phyloP scores from a whole-genome alignment of 805 yeast species.

The Geotrichum ghanense region DNA sequence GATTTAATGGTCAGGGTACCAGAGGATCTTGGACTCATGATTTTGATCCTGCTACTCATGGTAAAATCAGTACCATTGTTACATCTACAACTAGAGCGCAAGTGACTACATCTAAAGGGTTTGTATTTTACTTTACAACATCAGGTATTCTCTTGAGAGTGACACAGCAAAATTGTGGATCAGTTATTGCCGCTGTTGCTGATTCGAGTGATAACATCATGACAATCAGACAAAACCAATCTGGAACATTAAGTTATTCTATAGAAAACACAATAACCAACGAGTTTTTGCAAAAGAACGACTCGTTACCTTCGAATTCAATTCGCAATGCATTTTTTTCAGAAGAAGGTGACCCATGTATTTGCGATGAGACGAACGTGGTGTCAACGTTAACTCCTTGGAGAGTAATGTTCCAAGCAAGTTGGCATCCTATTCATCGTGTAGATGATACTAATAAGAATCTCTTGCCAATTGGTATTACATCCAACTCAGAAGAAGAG shows the following conservation, averaged over 20 bases:
- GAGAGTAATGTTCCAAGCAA: constrained; percentile 64
- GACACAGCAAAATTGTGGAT: constrained; percentile 28
- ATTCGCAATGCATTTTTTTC: constrained; percentile 73
- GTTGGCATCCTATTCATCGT: constrained; percentile 67
- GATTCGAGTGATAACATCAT: constrained; percentile 48
- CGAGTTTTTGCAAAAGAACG: constrained; percentile 27
- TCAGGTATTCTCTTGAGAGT: constrained; percentile 64
- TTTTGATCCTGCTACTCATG: constrained; percentile 28
- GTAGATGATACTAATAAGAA: not conserved
- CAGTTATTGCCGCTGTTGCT: constrained; percentile 56
- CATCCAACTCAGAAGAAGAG: not conserved
- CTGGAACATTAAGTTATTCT: constrained; percentile 33
- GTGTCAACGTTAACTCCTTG: constrained; percentile 63
- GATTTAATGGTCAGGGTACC: constrained; percentile 51
- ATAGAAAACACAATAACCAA: constrained; percentile 35
- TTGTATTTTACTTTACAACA: constrained; percentile 55
- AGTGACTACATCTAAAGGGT: constrained; percentile 69
- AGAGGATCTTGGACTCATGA: constrained; percentile 56
- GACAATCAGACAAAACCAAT: constrained; percentile 31
- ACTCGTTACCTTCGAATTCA: constrained; percentile 24
- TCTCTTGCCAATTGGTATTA: not conserved
- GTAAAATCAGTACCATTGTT: constrained; percentile 57
- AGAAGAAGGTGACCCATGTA: constrained; percentile 80
- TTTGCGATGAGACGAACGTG: constrained; percentile 69
- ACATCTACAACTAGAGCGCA: constrained; percentile 50